Base-by-base conservation (phyloP, 2,329 filamentous ascomycete genomes). In the Claviceps pusilla region DNA sequence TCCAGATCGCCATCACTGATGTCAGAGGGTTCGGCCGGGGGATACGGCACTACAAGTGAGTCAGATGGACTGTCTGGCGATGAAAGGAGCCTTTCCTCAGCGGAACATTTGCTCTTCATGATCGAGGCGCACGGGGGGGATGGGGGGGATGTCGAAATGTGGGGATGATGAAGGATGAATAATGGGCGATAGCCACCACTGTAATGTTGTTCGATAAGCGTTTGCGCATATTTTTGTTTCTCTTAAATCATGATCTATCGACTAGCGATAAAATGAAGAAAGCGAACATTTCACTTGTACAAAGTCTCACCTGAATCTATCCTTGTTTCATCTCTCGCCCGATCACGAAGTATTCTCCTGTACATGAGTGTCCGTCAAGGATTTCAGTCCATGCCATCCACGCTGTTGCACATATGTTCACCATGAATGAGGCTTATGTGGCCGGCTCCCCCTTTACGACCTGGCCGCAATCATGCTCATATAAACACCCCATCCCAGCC, bases 401-500 rank as follows among this genome's bases (percentile, higher is more conserved):
- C 33, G 19, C 6, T 39, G 19, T 50, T 10, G 19, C 19, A 5
- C 11, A 50, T 50, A 7, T 7, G 24, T 46, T 7, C 6, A 24
- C 11, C 11, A 24, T 49, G 48, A 6, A 37, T 49, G 48, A 6
- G 19, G 48, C 33, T 9, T 9, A 24, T 35, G 16, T 10, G 11
- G 24, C 12, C 16, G 10, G 3, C 50, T 52, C 48, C 45, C 28
- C 5, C 31, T 9, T 33, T 16, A 41, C 37, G 37, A 41, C 37
- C 37, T 48, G 42, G 66, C 64, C 19, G 75, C 76, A 58, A 80
- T 68, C 62, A 89, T 69, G 64, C 84, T 88, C 69, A 90, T 72
- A 66, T 87, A 90, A 46, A 89, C 74, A 0, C 83, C 83, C 87
- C 87, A 91, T 14, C 73, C 76, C 29, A 91, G 74, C 5, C 87